Evolutionary conservation across 1,139 yeast species (phyloP).

Genomic region (Suhomyces ambrosiae): DNA sequence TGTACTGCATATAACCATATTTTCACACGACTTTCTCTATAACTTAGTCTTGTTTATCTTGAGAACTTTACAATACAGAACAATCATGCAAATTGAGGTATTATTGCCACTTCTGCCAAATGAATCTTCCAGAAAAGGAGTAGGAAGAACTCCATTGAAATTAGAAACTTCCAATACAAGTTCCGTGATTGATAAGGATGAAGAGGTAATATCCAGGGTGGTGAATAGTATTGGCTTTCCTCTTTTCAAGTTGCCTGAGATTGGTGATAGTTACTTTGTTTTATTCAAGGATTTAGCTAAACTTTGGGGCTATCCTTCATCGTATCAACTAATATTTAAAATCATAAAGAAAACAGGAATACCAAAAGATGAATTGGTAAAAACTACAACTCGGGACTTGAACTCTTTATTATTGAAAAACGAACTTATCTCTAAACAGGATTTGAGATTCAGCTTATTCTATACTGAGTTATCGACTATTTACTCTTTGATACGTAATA

Average conservation of each 20-base stretch:
- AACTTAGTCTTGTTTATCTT: slow-evolving; percentile 1
- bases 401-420: slow-evolving; percentile 27
- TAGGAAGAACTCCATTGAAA: slow-evolving; percentile 5
- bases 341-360: slow-evolving; percentile 28
- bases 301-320: slow-evolving; percentile 47
- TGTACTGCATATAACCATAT: too few relatives aligned
- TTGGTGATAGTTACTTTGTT: slow-evolving; percentile 21
- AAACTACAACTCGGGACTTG: slow-evolving; percentile 22
- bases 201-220: slow-evolving; percentile 9
- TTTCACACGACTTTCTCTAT: too few relatives aligned
- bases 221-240: slow-evolving; percentile 11
- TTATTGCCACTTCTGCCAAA: slow-evolving; percentile 9
- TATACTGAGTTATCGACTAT: slow-evolving; percentile 31
- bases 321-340: slow-evolving; percentile 41
- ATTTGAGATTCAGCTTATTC: slow-evolving; percentile 26
- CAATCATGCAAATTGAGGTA: slow-evolving; percentile 6
- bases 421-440: slow-evolving; percentile 24
- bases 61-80: too few relatives aligned
- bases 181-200: neutral
- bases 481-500: slow-evolving; percentile 21
- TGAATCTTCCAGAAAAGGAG: slow-evolving; percentile 1
- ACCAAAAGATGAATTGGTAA: slow-evolving; percentile 23
- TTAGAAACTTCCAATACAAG: slow-evolving; percentile 1
- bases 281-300: slow-evolving; percentile 36
- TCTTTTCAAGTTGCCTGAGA: slow-evolving; percentile 5